Base-by-base conservation (phyloP, 768 basidiomycete genomes). In the Kwoniella europaea region DNA sequence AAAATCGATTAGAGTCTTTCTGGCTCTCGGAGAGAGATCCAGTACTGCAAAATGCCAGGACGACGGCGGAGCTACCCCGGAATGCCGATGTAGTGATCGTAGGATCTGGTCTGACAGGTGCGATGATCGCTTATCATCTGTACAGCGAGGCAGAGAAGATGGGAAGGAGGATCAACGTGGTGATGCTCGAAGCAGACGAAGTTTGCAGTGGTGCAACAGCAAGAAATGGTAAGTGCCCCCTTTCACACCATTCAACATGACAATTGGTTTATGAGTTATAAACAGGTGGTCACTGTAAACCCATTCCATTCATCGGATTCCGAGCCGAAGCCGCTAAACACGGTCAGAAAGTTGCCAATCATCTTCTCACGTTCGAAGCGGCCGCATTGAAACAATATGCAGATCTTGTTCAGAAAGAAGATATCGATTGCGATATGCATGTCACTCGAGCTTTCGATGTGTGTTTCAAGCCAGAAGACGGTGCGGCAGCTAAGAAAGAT, bases 381-480 rank as follows among this genome's bases (percentile, higher is more conserved):
- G 68, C 67, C 29, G 73, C 73, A 18, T 42, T 77, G 50, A 68
- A 61, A 10, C 73, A 65, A 18, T 77, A 77, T 60, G 73, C 69
- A 60, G 57, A 69, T n/a, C 53, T 81, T 58, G 76, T 81, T 63
- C 20, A 65, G n/a, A 61, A 75, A 46, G 77, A 81, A 63, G 53
- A 71, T 13, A 74, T 81, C 56, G 75, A 77, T 18, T 81, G 80
- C 62, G 80, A 81, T 65, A 67, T 74, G 71, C 73, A 74, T 46
- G 68, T 74, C 50, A 77, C 73, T 13, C 53, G 73, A 10, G 73
- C 76, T 4, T 72, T 74, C 56, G 79, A 81, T 44, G 59, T 73
- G 7, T 78, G 63, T 46, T 71, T 76, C 58, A 52, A 13, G 10
- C 44, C 63, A 41, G 63, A 64, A n/a, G 76, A 72, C 27, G 73